A percentile compares a stretch with the other conserved stretches of the same genome.
Evolutionary conservation across 768 basidiomycete species (phyloP).

Genomic region (Lactifluus volemus): DNA sequence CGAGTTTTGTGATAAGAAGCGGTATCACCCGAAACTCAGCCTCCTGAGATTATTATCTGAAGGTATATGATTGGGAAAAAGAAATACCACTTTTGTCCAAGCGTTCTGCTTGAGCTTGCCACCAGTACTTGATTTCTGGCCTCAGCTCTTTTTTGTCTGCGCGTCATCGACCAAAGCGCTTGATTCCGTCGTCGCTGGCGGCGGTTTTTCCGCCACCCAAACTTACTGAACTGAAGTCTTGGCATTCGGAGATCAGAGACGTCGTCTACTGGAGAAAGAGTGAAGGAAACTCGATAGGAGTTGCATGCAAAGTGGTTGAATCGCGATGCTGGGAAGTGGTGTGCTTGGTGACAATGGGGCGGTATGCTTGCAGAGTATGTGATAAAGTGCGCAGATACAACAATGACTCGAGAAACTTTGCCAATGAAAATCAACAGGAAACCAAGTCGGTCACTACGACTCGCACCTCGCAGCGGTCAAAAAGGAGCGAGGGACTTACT

Average conservation of each 20-base stretch:
- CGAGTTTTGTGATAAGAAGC: constrained; percentile 37
- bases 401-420: constrained; percentile 29
- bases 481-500: constrained; percentile 31
- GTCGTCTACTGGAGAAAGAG: constrained; percentile 40
- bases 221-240: constrained; percentile 43
- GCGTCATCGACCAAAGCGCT: constrained; percentile 21
- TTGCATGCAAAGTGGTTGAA: constrained; percentile 36
- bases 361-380: constrained; percentile 12
- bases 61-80: neutral
- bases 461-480: no score
- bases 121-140: constrained; percentile 56
- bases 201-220: constrained; percentile 18
- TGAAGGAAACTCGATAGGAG: constrained; percentile 34
- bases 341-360: constrained; percentile 16
- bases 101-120: constrained; percentile 53
- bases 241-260: constrained; percentile 57
- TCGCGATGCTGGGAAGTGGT: constrained; percentile 25
- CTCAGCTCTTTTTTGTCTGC: constrained; percentile 43
- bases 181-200: neutral
- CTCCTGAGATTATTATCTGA: constrained; percentile 37
- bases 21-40: constrained; percentile 25
- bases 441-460: constrained; percentile 22
- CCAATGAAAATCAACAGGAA: constrained; percentile 36
- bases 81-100: constrained; percentile 49
- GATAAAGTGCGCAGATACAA: constrained; percentile 23